These are phyloP conservation scores for Quercus robur DNA, from an alignment of 306 rosid species.

Conservation along the genomic window DNA sequence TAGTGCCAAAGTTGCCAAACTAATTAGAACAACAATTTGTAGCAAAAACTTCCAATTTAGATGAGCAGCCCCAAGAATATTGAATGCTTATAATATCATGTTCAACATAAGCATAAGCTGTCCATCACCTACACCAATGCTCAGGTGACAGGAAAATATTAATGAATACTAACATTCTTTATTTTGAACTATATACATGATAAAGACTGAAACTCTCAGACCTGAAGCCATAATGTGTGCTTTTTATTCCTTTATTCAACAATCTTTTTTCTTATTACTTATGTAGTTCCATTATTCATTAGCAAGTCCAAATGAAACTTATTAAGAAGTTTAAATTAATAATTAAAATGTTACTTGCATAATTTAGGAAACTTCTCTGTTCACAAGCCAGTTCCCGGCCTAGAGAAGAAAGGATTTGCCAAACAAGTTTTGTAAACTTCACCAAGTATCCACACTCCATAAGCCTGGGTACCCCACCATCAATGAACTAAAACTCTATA, in stretches of 20 bases:
- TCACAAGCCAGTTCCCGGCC: background rate
- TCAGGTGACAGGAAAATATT: background rate
- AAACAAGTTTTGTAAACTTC: background rate
- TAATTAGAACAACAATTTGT: background rate
- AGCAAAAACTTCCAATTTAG: constrained; percentile 21
- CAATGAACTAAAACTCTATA: background rate
- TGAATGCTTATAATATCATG: background rate
- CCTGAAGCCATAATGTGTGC: background rate
- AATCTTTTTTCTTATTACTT: background rate
- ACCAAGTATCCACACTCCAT: background rate
- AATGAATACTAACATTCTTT: background rate
- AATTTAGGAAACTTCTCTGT: background rate
- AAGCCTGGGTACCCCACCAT: background rate
- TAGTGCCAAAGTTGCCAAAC: constrained; percentile 7
- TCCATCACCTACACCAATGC: background rate
- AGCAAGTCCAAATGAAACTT: background rate
- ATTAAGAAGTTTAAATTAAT: background rate
- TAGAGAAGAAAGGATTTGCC: background rate
- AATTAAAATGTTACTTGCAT: background rate
- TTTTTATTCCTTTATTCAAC: background rate
- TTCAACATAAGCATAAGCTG: background rate
- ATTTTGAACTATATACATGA: background rate
- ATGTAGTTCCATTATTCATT: background rate
- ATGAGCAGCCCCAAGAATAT: background rate
- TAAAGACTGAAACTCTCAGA: background rate